These are phyloP conservation scores for Fraxinus americana DNA, from an alignment of 257 asterid genomes.

Conservation along the genomic window DNA sequence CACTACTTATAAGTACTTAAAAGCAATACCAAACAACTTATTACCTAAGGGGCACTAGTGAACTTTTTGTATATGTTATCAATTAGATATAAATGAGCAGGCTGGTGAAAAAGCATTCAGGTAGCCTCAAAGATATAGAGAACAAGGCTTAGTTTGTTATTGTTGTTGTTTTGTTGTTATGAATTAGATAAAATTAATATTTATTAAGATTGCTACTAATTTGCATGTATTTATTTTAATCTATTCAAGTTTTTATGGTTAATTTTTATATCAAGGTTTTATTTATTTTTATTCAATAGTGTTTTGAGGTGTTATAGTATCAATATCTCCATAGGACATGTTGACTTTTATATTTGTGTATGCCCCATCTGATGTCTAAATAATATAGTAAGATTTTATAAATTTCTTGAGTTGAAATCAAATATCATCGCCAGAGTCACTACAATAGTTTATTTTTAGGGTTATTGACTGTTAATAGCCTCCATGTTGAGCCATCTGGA, in stretches of 20 bases:
- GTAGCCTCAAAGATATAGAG: not conserved
- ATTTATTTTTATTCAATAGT: not conserved
- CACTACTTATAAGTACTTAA: no score
- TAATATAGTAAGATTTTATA: not conserved
- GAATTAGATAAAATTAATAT: no score
- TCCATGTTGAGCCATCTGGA: constrained; percentile 5
- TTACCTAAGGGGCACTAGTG: not conserved
- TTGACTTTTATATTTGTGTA: not conserved
- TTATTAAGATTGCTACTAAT: not conserved
- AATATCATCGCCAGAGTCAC: not conserved
- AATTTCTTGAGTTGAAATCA: not conserved
- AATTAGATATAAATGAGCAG: not conserved
- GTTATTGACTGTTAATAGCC: not conserved
- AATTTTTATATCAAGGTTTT: no score
- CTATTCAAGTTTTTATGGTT: not conserved
- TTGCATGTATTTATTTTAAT: not conserved
- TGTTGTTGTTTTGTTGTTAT: no score
- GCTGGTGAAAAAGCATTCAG: not conserved
- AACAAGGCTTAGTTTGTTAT: no score
- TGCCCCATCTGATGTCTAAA: not conserved
- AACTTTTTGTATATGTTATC: not conserved
- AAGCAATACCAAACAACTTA: not conserved
- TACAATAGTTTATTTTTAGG: not conserved
- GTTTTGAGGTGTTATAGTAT: not conserved
- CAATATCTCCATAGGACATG: not conserved